These are phyloP conservation scores for Apiospora pterosperma DNA, from an alignment of 2,329 filamentous ascomycete species.

Conservation along the genomic window DNA sequence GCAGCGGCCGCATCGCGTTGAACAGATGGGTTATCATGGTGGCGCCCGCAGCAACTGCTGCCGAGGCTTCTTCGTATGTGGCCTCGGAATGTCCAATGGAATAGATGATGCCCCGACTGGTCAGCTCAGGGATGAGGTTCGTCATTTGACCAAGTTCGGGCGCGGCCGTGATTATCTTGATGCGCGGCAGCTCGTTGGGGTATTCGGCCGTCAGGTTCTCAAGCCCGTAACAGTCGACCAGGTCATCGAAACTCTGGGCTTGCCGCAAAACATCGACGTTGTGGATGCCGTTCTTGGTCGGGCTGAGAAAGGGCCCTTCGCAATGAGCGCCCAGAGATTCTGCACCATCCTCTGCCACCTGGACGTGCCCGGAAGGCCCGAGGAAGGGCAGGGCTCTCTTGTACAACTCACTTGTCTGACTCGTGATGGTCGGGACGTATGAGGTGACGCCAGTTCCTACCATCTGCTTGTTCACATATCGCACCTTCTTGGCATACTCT, in stretches of 20 bases:
- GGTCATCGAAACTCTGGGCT: conserved; percentile 60
- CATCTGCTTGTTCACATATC: conserved; percentile 66
- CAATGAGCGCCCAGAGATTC: conserved; percentile 89
- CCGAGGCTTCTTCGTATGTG: conserved; percentile 76
- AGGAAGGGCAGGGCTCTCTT: conserved; percentile 75
- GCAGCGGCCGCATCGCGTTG: conserved; percentile 88
- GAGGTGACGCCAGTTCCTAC: conserved; percentile 81
- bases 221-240: conserved; percentile 69
- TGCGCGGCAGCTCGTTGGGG: conserved; percentile 36
- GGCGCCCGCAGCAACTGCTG: conserved; percentile 69
- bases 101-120: conserved; percentile 64
- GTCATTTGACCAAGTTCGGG: conserved; percentile 75
- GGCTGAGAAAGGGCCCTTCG: conserved; percentile 84
- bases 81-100: conserved; percentile 86
- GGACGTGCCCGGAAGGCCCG: conserved; percentile 62
- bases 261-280: conserved; percentile 67
- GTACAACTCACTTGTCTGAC: conserved; percentile 78
- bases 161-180: conserved; percentile 83
- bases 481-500: conserved; percentile 70
- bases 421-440: conserved; percentile 82
- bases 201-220: conserved; percentile 55
- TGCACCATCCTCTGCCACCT: conserved; percentile 65
- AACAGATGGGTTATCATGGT: conserved; percentile 92
- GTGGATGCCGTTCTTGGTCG: conserved; percentile 84
- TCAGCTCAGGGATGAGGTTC: conserved; percentile 63